Percentiles rank a stretch among this genome's conserved stretches.
These are phyloP conservation scores for Suillus subluteus DNA, from an alignment of 768 basidiomycete species.

Conservation along the genomic window DNA sequence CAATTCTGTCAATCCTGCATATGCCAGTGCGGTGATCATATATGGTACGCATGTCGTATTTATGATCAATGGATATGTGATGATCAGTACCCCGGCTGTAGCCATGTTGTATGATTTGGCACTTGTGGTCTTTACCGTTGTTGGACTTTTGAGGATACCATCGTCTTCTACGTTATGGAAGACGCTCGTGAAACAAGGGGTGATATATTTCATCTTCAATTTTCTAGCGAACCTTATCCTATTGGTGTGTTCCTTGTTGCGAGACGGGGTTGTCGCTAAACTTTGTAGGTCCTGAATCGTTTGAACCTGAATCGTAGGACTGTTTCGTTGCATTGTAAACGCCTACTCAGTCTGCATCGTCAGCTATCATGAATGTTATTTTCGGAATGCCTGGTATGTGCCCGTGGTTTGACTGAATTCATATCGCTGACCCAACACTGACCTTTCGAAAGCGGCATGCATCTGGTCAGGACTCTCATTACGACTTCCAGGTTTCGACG, in stretches of 20 bases:
- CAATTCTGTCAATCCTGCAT: not conserved
- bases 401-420: not conserved
- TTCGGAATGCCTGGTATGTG: conserved; percentile 2
- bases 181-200: conserved; percentile 3
- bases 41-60: not conserved
- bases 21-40: not conserved
- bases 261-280: not conserved
- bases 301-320: not conserved
- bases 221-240: not conserved
- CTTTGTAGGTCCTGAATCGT: not conserved
- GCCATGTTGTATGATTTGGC: not conserved
- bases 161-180: conserved; percentile 1
- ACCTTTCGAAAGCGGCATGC: not conserved
- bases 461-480: not conserved
- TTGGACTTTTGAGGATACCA: not conserved
- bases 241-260: not conserved
- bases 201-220: not conserved
- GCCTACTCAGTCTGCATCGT: too few species aligned
- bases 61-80: not conserved
- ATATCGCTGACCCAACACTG: too few species aligned
- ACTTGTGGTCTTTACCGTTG: not conserved
- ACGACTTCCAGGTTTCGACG: not conserved
- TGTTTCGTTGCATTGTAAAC: not conserved
- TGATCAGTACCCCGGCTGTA: not conserved
- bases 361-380: not conserved